Evolutionary conservation across 805 yeast genomes (phyloP).

Genomic region (Candida ulmi): DNA sequence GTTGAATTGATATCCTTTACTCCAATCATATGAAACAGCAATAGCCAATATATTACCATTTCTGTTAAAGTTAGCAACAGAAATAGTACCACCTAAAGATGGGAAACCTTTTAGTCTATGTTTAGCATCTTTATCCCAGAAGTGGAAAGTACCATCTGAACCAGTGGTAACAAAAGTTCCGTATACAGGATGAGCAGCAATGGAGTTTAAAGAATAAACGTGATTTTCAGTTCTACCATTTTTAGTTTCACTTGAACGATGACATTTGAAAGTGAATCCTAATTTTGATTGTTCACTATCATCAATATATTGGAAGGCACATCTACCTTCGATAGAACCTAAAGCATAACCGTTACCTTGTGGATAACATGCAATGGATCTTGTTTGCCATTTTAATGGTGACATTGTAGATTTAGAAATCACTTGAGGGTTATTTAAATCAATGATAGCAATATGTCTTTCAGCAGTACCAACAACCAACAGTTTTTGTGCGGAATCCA

Average conservation of each 20-base stretch:
- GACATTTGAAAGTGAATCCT: conserved; percentile 93
- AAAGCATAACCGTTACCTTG: conserved; percentile 89
- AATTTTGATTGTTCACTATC: conserved; percentile 65
- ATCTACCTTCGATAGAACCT: conserved; percentile 92
- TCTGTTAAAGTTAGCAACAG: conserved; percentile 76
- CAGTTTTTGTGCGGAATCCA: conserved; percentile 78
- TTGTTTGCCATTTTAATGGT: conserved; percentile 86
- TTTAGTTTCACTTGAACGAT: conserved; percentile 62
- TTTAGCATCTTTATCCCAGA: conserved; percentile 94
- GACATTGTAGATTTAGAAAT: conserved; percentile 70
- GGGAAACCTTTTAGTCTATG: conserved; percentile 83
- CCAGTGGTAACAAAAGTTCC: conserved; percentile 96
- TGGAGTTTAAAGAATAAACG: conserved; percentile 75
- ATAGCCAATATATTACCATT: conserved; percentile 84
- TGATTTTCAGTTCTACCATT: conserved; percentile 50
- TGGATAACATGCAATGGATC: conserved; percentile 79
- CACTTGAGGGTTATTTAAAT: conserved; percentile 75
- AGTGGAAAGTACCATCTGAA: conserved; percentile 86
- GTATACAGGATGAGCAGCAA: conserved; percentile 80
- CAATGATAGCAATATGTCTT: conserved; percentile 69
- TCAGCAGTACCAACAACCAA: conserved; percentile 95
- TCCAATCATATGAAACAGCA: conserved; percentile 93
- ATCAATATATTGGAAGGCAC: conserved; percentile 86
- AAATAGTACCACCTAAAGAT: conserved; percentile 56
- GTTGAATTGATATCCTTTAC: conserved; percentile 79